A percentile compares a stretch with the other conserved stretches of the same genome.
Conservation (phyloP, 2,329 filamentous ascomycete species). For the Neopestalotiopsis clavispora region DNA sequence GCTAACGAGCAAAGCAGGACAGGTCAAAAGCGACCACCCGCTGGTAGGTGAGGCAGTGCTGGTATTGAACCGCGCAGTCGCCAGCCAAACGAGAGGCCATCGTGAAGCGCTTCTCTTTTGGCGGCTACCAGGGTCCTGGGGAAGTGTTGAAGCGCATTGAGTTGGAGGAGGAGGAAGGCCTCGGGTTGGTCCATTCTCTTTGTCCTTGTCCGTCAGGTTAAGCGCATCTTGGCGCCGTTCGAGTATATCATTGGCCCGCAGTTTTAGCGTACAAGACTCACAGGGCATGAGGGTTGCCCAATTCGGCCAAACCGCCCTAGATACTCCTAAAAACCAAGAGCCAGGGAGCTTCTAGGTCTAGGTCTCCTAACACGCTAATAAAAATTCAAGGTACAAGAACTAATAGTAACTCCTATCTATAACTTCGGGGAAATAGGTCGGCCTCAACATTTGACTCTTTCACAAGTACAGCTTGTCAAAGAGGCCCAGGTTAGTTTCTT, state of each 20-base stretch:
- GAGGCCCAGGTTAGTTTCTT: not conserved
- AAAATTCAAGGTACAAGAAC: not conserved
- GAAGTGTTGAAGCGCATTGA: constrained; percentile 21
- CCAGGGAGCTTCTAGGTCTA: not conserved
- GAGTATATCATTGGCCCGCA: constrained; percentile 29
- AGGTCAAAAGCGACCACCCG: not conserved
- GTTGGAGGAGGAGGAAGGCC: constrained; percentile 8
- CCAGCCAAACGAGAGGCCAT: constrained; percentile 37
- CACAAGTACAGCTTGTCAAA: not conserved
- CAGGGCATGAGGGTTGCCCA: not conserved
- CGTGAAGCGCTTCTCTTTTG: constrained; percentile 30
- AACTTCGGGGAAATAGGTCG: not conserved
- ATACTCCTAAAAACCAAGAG: not conserved
- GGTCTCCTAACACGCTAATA: not conserved
- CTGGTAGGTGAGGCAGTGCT: constrained; percentile 34
- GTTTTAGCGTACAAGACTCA: constrained; percentile 3
- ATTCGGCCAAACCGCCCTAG: not conserved
- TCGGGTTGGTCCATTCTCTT: constrained; percentile 36
- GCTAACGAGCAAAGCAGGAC: not conserved
- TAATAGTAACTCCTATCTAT: not conserved
- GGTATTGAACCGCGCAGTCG: constrained; percentile 30
- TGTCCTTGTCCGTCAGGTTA: constrained; percentile 28
- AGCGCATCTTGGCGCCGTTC: constrained; percentile 28
- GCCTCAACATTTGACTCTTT: not conserved
- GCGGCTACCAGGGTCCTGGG: constrained; percentile 28